Evolutionary conservation across 495 filamentous ascomycete species (phyloP), one percentile per base, ranked within the genome.

Genomic region (Aspergillus campestris): DNA sequence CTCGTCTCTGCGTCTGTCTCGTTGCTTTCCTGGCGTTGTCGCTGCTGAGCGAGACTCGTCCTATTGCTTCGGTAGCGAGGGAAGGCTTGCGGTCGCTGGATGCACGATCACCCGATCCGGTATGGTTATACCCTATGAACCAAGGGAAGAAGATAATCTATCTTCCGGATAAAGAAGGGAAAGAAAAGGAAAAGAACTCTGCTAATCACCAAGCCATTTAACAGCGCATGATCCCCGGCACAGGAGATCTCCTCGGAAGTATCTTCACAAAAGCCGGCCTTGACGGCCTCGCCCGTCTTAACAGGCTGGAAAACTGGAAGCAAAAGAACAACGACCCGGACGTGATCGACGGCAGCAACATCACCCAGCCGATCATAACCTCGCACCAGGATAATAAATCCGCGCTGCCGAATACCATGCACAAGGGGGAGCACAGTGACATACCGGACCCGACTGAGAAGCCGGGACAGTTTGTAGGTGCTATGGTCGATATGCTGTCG

Each of bases 181-280:
- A 34, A 34, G 33, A 10, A 34, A 34, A 34, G 8, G 5, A 32
- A 2, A 15, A 4, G 7, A 24, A 29, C 31, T 41, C 42, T 27
- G 30, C 18, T 24, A 35, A 12, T 2, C 14, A 9, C 1, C 8
- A 12, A 38, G 8, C n/a, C 36, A 38, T 12, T 9, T 3, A 3
- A 41, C 27, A 67, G 62, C 51, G 66, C 42, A 38, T 66, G n/a
- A 61, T 66, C 31, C 66, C 66, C 8, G 48, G 50, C 42, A 52
- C 52, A n/a, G 41, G 46, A 8, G 7, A 56, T 5, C 57, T 66
- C 18, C 15, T 70, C 9, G 30, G 43, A 31, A 9, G 50, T 1
- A 10, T 67, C 34, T 33, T 70, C 8, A 43, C 48, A 28, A 27
- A 28, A 3, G 28, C 65, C 6, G 61, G 63, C 13, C 32, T 70